phyloP scores from a whole-genome alignment of 1,139 yeast genomes.

The Yamadazyma blattariae region DNA sequence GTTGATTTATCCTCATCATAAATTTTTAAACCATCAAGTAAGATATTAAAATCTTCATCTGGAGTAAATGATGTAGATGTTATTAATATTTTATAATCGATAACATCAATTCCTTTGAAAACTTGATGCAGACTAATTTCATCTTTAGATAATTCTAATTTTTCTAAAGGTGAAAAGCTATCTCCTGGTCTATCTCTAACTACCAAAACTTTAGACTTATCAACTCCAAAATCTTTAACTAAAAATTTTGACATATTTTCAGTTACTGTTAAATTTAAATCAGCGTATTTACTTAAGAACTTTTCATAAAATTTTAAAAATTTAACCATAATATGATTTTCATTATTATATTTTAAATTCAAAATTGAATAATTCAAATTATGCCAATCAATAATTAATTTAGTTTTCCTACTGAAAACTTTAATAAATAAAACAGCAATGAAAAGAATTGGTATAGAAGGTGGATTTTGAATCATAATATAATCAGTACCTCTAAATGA shows the following conservation, averaged over 20 bases:
- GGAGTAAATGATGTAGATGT: conserved; percentile 94
- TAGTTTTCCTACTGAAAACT: conserved; percentile 54
- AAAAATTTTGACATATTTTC: conserved; percentile 66
- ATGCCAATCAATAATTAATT: conserved; percentile 91
- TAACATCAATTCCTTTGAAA: conserved; percentile 31
- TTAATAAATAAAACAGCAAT: conserved; percentile 56
- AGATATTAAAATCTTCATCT: conserved; percentile 79
- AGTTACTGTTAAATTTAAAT: conserved; percentile 77
- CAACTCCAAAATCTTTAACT: conserved; percentile 50
- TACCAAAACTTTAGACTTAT: conserved; percentile 33
- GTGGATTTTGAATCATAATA: conserved; percentile 89
- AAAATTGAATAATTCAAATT: conserved; percentile 86
- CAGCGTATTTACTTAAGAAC: conserved; percentile 53
- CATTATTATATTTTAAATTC: conserved; percentile 56
- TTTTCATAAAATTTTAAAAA: conserved; percentile 58
- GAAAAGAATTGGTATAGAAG: conserved; percentile 78
- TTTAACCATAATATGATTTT: conserved; percentile 60
- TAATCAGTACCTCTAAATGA: conserved; percentile 61
- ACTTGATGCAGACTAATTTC: conserved; percentile 40
- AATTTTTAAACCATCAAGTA: conserved; percentile 63
- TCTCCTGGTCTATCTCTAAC: conserved; percentile 76
- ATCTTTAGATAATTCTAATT: conserved; percentile 15
- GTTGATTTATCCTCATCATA: conserved; percentile 43
- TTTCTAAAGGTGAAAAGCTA: conserved; percentile 55
- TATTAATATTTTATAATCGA: conserved; percentile 59